Evolutionary conservation across 176 grass and related monocot genomes (phyloP), one percentile per base, ranked within the genome.

Genomic region (Carex kokanica): DNA sequence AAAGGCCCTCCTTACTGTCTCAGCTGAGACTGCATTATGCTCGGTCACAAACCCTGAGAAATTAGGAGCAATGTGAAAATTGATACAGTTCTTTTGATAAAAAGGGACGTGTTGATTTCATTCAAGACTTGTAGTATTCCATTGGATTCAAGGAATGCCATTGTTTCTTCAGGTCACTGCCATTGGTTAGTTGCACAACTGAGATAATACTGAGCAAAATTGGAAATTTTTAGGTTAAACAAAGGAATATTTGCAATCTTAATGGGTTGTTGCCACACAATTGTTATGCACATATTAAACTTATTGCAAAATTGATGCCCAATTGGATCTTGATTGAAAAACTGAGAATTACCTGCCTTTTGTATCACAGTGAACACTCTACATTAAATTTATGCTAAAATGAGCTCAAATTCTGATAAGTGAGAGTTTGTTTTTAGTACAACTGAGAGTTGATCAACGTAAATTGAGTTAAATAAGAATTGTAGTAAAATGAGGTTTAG

Each of bases 11-110:
- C 58, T 69, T 74, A 91, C 88, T 52, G 84, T 85, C 84, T 94
- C 90, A 17, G 55, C 80, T 21, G 92, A 91, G 53, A 91, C 65
- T 1, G 82, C 65, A 23, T 88, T 86, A 12, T 90, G 90, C 53
- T 91, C 92, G 2, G 77, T 88, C 53, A 83, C 87, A 41, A 83
- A 94, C 31, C 85, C 92, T 94, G 92, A 73, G 64, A 75, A 67
- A 57, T 64, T 64, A 41, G 11, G 27, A 31, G 31, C 3, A 45
- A 52, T 64, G 74, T 59, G 72, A 75, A 68, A 54, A 75, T 53
- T 29, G 2, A 7, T 16, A 43, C 67, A 45, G 34, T 20, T n/a
- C 38, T 45, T n/a, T 71, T 23, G 18, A 71, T 47, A 10, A 47
- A 16, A 71, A 71, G 7, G 20, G 67, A 8, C 5, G 18, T 21